phyloP scores from a whole-genome alignment of 306 rosid genomes.

The Comarum palustre region DNA sequence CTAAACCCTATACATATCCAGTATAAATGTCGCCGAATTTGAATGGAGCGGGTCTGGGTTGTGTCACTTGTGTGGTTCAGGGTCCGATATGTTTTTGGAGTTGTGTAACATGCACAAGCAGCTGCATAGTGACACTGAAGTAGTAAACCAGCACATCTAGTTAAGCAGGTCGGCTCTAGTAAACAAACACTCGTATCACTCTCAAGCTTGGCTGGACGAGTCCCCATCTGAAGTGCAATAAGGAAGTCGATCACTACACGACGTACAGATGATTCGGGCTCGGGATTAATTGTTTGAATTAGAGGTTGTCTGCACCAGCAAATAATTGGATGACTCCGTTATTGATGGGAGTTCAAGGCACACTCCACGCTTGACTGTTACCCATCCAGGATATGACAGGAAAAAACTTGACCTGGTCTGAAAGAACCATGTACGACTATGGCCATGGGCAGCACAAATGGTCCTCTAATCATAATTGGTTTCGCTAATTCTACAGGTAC shows the following conservation, averaged over 20 bases:
- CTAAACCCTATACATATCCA: background rate
- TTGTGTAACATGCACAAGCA: background rate
- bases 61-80: background rate
- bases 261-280: slow-evolving; percentile 16
- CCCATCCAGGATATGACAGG: slow-evolving; percentile 24
- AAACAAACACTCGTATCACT: slow-evolving; percentile 22
- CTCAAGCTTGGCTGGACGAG: slow-evolving; percentile 49
- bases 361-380: slow-evolving; percentile 33
- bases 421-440: slow-evolving; percentile 20
- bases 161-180: background rate
- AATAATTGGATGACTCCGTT: slow-evolving; percentile 40
- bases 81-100: background rate
- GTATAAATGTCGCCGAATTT: background rate
- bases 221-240: slow-evolving; percentile 26
- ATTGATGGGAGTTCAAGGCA: slow-evolving; percentile 31
- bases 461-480: slow-evolving; percentile 26
- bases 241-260: slow-evolving; percentile 8
- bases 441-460: slow-evolving; percentile 23
- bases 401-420: slow-evolving; percentile 39
- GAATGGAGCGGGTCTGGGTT: background rate
- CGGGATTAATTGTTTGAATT: slow-evolving; percentile 32
- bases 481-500: too few species aligned
- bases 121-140: background rate
- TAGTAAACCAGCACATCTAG: background rate
- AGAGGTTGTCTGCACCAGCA: slow-evolving; percentile 28